These are phyloP conservation scores for Colletotrichum cordylinicola DNA, from an alignment of 2,329 filamentous ascomycete genomes.

Conservation along the genomic window DNA sequence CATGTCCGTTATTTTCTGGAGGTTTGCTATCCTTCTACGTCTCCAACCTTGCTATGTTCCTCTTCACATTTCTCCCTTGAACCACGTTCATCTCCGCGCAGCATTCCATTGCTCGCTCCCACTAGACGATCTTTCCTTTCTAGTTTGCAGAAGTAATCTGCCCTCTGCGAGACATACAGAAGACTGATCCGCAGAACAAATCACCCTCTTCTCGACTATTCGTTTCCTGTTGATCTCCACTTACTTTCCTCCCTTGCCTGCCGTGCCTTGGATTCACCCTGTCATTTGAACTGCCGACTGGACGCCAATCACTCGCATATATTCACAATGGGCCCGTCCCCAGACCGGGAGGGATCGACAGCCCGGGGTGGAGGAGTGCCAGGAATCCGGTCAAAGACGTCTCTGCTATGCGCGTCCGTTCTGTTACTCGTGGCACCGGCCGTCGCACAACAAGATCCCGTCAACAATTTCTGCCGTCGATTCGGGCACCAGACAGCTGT, in stretches of 20 bases:
- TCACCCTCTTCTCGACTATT: neutral
- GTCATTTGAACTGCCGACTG: neutral
- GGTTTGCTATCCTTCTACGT: neutral
- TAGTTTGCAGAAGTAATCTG: neutral
- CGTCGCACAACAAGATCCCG: slow-evolving; percentile 50
- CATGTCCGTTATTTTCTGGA: neutral
- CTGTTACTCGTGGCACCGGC: neutral
- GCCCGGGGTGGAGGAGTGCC: neutral
- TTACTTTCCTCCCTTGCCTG: neutral
- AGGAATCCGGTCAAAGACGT: neutral
- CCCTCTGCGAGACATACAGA: neutral
- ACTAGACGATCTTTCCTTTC: neutral
- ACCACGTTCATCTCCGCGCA: neutral
- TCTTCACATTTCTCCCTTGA: neutral
- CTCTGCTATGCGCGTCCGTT: neutral
- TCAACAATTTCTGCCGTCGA: slow-evolving; percentile 58
- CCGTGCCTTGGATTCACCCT: neutral
- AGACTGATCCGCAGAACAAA: neutral
- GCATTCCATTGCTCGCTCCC: neutral
- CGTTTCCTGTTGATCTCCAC: neutral
- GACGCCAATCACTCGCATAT: neutral
- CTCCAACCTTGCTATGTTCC: neutral
- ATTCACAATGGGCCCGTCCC: neutral
- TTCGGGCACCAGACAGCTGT: slow-evolving; percentile 67
- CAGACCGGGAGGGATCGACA: neutral